phyloP scores from a whole-genome alignment of 768 basidiomycete genomes.

The Piloderma croceum region DNA sequence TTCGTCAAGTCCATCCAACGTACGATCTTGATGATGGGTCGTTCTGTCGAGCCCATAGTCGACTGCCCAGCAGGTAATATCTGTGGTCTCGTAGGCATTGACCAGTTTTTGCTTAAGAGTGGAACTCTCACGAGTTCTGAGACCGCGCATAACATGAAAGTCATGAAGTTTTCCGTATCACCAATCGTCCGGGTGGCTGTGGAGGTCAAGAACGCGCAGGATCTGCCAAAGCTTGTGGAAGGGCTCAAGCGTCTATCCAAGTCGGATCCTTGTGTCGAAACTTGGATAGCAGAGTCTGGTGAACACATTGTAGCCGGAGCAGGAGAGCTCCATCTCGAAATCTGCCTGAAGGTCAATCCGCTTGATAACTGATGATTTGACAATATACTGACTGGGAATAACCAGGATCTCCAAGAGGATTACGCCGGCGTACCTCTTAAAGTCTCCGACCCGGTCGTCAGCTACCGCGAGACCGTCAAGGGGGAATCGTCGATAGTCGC shows the following conservation, averaged over 20 bases:
- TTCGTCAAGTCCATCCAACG: conserved; percentile 68
- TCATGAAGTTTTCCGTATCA: conserved; percentile 74
- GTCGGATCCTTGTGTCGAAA: conserved; percentile 68
- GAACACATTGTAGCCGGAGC: conserved; percentile 70
- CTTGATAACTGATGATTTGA: too few relatives aligned
- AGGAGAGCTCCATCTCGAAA: conserved; percentile 68
- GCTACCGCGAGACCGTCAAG: conserved; percentile 63
- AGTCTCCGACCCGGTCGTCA: conserved; percentile 61
- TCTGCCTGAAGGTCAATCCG: conserved; percentile 51
- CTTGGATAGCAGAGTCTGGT: conserved; percentile 52
- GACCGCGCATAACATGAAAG: conserved; percentile 72
- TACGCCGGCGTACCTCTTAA: conserved; percentile 69
- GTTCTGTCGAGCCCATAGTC: conserved; percentile 63
- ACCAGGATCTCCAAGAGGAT: conserved; percentile 61
- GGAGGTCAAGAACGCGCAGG: conserved; percentile 68
- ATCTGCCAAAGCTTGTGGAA: conserved; percentile 69
- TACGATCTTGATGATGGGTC: conserved; percentile 71
- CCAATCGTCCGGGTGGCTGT: conserved; percentile 69
- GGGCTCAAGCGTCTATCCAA: conserved; percentile 72
- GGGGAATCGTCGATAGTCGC: conserved; percentile 63
- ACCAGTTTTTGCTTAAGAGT: conserved; percentile 71
- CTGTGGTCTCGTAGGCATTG: conserved; percentile 65
- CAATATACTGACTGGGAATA: not conserved
- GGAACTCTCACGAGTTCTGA: conserved; percentile 66
- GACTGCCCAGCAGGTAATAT: conserved; percentile 70